Conservation (phyloP, 805 yeast genomes). For the Cyberlindnera maritima region DNA sequence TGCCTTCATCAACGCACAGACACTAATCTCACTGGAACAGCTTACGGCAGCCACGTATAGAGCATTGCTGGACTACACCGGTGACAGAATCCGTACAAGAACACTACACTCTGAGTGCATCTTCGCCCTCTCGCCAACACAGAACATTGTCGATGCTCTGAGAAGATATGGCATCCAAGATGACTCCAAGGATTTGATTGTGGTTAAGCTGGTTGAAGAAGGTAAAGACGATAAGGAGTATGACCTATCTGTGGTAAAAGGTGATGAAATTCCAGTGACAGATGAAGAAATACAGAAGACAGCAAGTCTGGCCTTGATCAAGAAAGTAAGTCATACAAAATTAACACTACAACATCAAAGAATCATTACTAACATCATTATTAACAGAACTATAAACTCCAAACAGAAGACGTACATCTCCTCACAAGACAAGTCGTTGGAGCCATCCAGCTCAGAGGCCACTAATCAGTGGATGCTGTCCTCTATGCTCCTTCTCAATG, state of each 20-base stretch:
- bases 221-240: conserved; percentile 21
- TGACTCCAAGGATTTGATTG: conserved; percentile 43
- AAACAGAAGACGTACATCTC: conserved; percentile 9
- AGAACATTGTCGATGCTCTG: conserved; percentile 69
- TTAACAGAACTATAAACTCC: conserved; percentile 20
- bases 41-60: conserved; percentile 58
- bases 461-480: conserved; percentile 1
- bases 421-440: conserved; percentile 44
- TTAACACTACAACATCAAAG: neutral
- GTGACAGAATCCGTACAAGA: conserved; percentile 54
- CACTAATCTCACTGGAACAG: conserved; percentile 60
- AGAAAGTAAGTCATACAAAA: conserved; percentile 24
- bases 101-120: conserved; percentile 71
- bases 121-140: conserved; percentile 64
- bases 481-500: conserved; percentile 54
- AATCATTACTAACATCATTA: neutral
- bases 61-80: conserved; percentile 49
- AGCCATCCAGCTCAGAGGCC: conserved; percentile 49
- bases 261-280: conserved; percentile 33
- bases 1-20: conserved; percentile 62
- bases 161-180: conserved; percentile 67
- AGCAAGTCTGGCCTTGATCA: conserved; percentile 34
- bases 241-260: conserved; percentile 30
- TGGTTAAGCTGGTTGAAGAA: conserved; percentile 42
- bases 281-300: conserved; percentile 32